phyloP scores from a whole-genome alignment of 129 eudicot genomes.

The Cynara cardunculus region DNA sequence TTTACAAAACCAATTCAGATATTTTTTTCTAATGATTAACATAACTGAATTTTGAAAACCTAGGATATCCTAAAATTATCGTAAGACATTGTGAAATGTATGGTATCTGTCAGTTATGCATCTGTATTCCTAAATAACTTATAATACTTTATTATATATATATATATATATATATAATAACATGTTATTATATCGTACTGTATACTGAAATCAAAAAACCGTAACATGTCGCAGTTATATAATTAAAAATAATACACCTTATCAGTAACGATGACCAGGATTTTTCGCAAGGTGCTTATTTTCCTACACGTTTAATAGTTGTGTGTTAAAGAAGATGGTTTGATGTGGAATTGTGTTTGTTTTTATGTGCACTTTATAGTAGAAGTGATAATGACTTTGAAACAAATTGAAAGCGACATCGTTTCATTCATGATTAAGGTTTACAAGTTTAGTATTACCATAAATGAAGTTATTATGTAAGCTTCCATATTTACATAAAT shows the following conservation, averaged over 20 bases:
- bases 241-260: not conserved
- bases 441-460: not conserved
- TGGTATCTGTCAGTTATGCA: not conserved
- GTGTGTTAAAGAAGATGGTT: not conserved
- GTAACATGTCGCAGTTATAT: not conserved
- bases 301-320: not conserved
- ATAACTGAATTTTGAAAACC: too few relatives aligned
- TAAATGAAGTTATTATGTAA: constrained; percentile 1
- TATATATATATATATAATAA: too few relatives aligned
- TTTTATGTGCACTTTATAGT: not conserved
- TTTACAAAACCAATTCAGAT: too few relatives aligned
- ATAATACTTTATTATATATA: too few relatives aligned
- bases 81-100: not conserved
- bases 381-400: not conserved
- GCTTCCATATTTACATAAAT: not conserved
- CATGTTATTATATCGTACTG: too few relatives aligned
- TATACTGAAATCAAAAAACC: not conserved
- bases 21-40: too few relatives aligned
- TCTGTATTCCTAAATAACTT: not conserved
- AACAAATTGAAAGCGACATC: constrained; percentile 12
- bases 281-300: not conserved
- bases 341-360: not conserved
- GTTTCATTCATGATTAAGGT: not conserved
- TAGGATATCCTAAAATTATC: too few relatives aligned
- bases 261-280: not conserved